Percentiles rank a stretch among this genome's conserved stretches.
Conservation (phyloP, 2,329 filamentous ascomycete genomes). For the Xenosphaeropsis pyriputrescens region DNA sequence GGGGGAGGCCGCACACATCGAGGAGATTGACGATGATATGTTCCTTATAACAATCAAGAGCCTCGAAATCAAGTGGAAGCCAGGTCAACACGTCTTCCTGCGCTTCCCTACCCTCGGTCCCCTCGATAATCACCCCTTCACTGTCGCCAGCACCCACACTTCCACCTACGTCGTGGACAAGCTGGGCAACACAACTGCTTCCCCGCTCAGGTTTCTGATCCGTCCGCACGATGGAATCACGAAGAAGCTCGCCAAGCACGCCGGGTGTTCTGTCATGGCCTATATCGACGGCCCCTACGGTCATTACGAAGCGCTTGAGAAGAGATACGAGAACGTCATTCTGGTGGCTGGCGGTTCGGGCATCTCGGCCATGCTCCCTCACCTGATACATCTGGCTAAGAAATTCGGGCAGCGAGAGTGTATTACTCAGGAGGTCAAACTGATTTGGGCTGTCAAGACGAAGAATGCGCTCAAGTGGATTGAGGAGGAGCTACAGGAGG, state of each 20-base stretch:
- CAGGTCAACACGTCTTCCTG: constrained; percentile 45
- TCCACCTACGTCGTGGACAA: not conserved
- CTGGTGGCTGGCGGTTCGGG: constrained; percentile 11
- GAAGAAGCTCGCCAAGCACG: not conserved
- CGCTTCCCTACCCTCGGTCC: constrained; percentile 11
- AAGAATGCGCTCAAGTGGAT: constrained; percentile 4
- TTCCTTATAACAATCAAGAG: constrained; percentile 10
- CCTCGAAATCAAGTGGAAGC: constrained; percentile 12
- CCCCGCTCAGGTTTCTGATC: constrained; percentile 11
- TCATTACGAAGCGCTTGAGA: constrained; percentile 2
- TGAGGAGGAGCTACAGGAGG: constrained; percentile 1
- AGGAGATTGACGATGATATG: constrained; percentile 7
- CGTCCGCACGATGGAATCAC: constrained; percentile 14
- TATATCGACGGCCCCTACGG: constrained; percentile 18
- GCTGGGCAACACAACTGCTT: constrained; percentile 2
- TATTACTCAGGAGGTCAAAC: constrained; percentile 1
- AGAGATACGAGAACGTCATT: constrained; percentile 7
- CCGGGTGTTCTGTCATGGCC: constrained; percentile 1
- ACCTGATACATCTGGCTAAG: constrained; percentile 4
- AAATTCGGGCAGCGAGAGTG: constrained; percentile 1
- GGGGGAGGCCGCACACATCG: constrained; percentile 1
- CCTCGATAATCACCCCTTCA: constrained; percentile 17
- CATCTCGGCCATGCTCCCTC: constrained; percentile 8
- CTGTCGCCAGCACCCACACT: constrained; percentile 12
- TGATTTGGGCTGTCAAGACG: constrained; percentile 8